Evolutionary conservation across 1,284 basidiomycete genomes (phyloP).

Genomic region (Wallemia hederae): DNA sequence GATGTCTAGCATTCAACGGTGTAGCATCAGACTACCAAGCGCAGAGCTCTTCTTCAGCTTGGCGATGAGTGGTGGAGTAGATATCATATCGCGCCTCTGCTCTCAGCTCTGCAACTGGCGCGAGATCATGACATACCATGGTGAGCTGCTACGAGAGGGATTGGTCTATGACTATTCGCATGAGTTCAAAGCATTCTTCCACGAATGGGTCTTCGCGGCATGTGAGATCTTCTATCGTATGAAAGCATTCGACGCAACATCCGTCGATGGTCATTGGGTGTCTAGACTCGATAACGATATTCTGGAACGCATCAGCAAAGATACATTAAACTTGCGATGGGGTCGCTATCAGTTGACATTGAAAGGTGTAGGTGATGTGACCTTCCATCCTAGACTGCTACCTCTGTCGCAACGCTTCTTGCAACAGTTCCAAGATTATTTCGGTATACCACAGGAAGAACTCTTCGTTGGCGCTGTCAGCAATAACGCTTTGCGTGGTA

Average conservation of each 20-base stretch:
- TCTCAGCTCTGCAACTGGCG: neutral
- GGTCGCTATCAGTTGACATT: neutral
- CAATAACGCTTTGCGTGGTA: neutral
- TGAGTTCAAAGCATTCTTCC: neutral
- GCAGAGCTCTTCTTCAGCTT: neutral
- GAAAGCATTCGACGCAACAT: neutral
- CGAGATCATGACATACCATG: neutral
- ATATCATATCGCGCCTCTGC: neutral
- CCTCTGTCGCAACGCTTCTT: neutral
- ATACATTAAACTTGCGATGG: neutral
- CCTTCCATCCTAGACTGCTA: neutral
- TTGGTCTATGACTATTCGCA: neutral
- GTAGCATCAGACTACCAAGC: neutral
- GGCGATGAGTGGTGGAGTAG: neutral
- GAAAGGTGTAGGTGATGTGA: neutral
- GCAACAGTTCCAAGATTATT: neutral
- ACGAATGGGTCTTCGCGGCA: neutral
- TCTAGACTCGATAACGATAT: too few relatives aligned
- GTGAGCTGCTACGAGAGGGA: neutral
- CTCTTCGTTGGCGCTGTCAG: neutral
- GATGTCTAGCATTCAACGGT: neutral
- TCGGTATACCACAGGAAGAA: neutral
- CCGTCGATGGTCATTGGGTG: neutral
- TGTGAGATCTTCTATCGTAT: neutral
- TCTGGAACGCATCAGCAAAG: neutral